Evolutionary conservation across 169 alveolate species (phyloP).

Genomic region (Eimeria tenella): DNA sequence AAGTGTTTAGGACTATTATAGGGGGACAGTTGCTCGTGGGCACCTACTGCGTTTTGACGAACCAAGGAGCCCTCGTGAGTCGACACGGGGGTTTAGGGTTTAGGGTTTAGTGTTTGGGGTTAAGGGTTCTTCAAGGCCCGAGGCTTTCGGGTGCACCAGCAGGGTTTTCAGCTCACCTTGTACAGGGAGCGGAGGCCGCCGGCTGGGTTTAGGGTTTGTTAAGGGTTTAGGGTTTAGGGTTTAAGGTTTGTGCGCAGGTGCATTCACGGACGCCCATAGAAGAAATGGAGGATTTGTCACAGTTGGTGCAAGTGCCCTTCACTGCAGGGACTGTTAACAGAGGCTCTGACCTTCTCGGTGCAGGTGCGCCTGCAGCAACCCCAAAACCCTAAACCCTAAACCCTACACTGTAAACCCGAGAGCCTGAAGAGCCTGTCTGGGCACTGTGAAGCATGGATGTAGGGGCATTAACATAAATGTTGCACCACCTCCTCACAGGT

Average conservation of each 20-base stretch:
- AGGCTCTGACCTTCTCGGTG: constrained; percentile 97
- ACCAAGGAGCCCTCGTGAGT: constrained; percentile 96
- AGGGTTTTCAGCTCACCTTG: too few relatives aligned
- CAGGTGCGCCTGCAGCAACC: constrained; percentile 82
- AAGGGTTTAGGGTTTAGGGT: too few relatives aligned
- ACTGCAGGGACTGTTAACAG: constrained; percentile 99
- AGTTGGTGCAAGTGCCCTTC: constrained; percentile 96
- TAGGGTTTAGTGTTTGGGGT: too few relatives aligned
- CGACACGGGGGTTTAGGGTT: too few relatives aligned
- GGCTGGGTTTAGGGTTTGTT: too few relatives aligned
- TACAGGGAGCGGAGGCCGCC: too few relatives aligned
- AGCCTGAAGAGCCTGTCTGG: background rate
- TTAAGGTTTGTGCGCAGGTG: constrained; percentile 81
- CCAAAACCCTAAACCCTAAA: background rate
- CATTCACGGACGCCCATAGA: constrained; percentile 98
- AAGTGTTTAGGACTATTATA: constrained; percentile 98
- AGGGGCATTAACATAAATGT: too few relatives aligned
- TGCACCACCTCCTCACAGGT: too few relatives aligned
- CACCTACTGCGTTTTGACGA: constrained; percentile 96
- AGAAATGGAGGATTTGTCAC: constrained; percentile 98
- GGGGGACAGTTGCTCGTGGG: constrained; percentile 99
- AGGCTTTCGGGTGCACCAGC: too few relatives aligned
- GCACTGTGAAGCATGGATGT: too few relatives aligned
- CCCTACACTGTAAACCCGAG: background rate
- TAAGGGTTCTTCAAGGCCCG: too few relatives aligned